phyloP scores from a whole-genome alignment of 257 asterid species.

The Leptodermis oblonga region DNA sequence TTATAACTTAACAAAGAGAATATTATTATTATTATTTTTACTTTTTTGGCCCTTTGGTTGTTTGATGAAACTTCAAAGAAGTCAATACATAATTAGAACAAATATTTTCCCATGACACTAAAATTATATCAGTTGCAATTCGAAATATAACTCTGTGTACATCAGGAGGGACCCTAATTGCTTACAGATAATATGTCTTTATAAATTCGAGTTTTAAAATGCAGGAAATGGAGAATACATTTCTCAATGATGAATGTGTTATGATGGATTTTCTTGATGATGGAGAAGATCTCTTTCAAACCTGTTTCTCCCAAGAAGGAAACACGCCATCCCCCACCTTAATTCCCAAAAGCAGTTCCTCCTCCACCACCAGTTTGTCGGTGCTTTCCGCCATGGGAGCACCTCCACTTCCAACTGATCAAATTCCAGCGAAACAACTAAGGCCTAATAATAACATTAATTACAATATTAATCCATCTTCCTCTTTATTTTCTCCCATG shows the following conservation, averaged over 20 bases:
- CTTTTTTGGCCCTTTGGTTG: too few species aligned
- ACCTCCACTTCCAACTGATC: not conserved
- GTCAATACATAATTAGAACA: too few species aligned
- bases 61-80: too few species aligned
- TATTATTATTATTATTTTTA: too few species aligned
- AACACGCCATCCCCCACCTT: not conserved
- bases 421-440: not conserved
- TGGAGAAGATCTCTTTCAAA: constrained; percentile 4
- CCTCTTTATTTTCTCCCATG: constrained; percentile 10
- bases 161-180: too few species aligned
- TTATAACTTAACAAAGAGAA: too few species aligned
- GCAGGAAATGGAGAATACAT: constrained; percentile 17
- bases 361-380: not conserved
- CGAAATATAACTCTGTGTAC: too few species aligned
- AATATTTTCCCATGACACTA: too few species aligned
- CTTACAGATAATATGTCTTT: too few species aligned
- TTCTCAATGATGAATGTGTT: constrained; percentile 4
- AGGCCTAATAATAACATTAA: not conserved
- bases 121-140: too few species aligned
- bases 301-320: constrained; percentile 1
- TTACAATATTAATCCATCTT: not conserved
- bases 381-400: constrained; percentile 8
- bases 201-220: not conserved
- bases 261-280: constrained; percentile 10
- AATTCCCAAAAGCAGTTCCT: constrained; percentile 6